Conservation (phyloP, 192 early-diverging fungal species). For the Diversispora epigaea region DNA sequence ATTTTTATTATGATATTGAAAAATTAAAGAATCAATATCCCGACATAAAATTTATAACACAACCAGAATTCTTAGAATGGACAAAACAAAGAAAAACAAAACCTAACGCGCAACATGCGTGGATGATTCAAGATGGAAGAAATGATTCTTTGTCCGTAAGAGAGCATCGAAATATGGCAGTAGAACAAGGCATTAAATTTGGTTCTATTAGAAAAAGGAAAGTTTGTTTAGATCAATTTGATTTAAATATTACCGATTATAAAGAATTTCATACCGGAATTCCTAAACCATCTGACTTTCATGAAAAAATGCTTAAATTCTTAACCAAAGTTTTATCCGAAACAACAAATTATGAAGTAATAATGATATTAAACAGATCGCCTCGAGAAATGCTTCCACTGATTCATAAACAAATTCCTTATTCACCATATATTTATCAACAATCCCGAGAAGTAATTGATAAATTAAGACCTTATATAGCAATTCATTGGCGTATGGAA, state of each 20-base stretch:
- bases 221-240: not conserved
- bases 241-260: slow-evolving; percentile 6
- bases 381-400: not conserved
- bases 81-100: not conserved
- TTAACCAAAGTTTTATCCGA: not conserved
- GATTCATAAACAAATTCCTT: not conserved
- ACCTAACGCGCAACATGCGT: not conserved
- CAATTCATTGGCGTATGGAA: slow-evolving; percentile 26
- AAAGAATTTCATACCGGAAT: slow-evolving; percentile 12
- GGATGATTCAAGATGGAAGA: not conserved
- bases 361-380: not conserved
- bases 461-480: not conserved
- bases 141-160: not conserved
- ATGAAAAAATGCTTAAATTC: not conserved
- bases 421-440: not conserved
- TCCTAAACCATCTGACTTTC: too few species aligned
- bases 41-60: not conserved
- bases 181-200: not conserved
- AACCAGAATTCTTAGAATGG: slow-evolving; percentile 2
- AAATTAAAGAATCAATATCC: not conserved
- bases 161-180: not conserved
- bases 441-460: not conserved
- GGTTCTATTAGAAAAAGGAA: not conserved
- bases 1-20: slow-evolving; percentile 17
- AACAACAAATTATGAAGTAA: not conserved